phyloP scores from a whole-genome alignment of 192 early-diverging fungal genomes.

The Mortierella claussenii region DNA sequence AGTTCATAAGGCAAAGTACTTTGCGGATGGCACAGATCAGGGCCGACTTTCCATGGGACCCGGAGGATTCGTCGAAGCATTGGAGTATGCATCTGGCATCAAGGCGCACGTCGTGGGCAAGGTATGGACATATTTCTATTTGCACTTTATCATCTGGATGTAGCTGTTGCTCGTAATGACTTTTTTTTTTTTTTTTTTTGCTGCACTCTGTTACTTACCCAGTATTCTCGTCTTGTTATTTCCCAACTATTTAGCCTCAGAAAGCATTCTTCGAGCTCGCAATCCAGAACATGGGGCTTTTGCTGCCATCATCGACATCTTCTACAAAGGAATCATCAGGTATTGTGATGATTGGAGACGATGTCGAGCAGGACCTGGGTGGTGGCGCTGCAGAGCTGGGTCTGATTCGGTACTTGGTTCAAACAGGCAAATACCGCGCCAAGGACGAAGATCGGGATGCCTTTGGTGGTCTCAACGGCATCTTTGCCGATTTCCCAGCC shows the following conservation, averaged over 20 bases:
- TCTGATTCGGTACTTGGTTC: conserved; percentile 68
- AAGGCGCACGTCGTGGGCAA: conserved; percentile 84
- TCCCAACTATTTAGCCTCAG: too few species aligned
- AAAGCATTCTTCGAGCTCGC: conserved; percentile 82
- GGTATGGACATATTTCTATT: conserved; percentile 37
- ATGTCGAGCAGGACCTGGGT: conserved; percentile 84
- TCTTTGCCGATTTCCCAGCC: conserved; percentile 73
- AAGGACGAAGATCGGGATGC: conserved; percentile 73
- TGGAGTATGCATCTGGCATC: conserved; percentile 81
- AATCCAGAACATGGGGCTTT: conserved; percentile 70
- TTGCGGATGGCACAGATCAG: conserved; percentile 60
- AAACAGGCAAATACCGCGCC: conserved; percentile 85
- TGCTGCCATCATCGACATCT: neutral
- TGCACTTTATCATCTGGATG: too few species aligned
- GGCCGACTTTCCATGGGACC: conserved; percentile 82
- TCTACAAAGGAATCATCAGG: neutral
- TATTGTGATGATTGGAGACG: conserved; percentile 91
- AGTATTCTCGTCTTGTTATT: too few species aligned
- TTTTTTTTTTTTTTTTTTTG: neutral
- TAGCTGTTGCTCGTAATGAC: neutral
- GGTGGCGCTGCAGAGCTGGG: conserved; percentile 82
- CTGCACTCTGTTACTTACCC: neutral
- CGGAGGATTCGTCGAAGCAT: conserved; percentile 87
- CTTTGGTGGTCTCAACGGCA: conserved; percentile 56
- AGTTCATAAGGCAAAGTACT: conserved; percentile 88